Conservation (phyloP, 2,329 filamentous ascomycete species). For the Coniochaeta sp. region DNA sequence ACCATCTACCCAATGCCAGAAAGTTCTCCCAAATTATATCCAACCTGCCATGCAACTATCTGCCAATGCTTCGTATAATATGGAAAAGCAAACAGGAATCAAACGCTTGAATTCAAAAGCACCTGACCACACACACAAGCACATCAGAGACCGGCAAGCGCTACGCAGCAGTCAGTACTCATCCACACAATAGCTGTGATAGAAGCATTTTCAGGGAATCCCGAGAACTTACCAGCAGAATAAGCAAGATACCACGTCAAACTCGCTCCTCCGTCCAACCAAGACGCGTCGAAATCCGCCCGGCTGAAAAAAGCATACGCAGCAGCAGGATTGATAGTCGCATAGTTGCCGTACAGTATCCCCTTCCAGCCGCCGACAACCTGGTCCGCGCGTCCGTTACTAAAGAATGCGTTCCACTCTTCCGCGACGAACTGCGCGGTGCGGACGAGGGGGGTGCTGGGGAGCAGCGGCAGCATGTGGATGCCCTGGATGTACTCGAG, state of each 20-base stretch:
- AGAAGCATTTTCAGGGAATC: neutral
- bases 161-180: neutral
- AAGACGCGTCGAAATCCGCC: constrained; percentile 55
- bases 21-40: neutral
- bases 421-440: constrained; percentile 63
- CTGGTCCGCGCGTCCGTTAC: constrained; percentile 52
- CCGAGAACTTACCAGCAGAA: constrained; percentile 56
- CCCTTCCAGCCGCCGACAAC: constrained; percentile 78
- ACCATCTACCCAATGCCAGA: neutral
- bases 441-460: constrained; percentile 61
- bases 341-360: constrained; percentile 74
- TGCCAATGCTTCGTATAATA: neutral
- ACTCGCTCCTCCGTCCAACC: constrained; percentile 76
- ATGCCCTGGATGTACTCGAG: constrained; percentile 70
- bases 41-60: neutral
- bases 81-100: neutral
- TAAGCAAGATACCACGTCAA: constrained; percentile 80
- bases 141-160: neutral
- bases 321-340: constrained; percentile 61
- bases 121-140: neutral
- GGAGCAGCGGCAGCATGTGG: constrained; percentile 73
- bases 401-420: constrained; percentile 79
- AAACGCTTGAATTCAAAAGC: neutral
- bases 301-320: constrained; percentile 71
- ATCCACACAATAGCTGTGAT: neutral